These are phyloP conservation scores for Quercus ilex DNA, from an alignment of 306 rosid species.

Conservation along the genomic window DNA sequence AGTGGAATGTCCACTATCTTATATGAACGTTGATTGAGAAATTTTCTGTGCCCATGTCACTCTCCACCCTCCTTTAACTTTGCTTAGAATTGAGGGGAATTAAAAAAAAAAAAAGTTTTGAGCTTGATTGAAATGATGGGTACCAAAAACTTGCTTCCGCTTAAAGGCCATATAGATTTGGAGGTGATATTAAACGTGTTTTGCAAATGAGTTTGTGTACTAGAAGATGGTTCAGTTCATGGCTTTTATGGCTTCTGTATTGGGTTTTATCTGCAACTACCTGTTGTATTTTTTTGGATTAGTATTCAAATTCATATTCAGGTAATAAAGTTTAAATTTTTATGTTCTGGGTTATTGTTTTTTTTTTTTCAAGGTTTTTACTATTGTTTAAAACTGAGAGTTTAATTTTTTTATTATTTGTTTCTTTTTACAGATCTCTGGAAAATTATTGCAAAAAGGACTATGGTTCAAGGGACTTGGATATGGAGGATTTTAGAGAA, in stretches of 20 bases:
- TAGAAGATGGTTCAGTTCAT: slow-evolving; percentile 40
- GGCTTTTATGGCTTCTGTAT: slow-evolving; percentile 35
- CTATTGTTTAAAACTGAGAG: no score
- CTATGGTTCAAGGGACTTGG: neutral
- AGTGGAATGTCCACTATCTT: slow-evolving; percentile 36
- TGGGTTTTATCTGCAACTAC: slow-evolving; percentile 31
- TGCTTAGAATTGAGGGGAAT: slow-evolving; percentile 17
- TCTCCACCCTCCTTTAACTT: neutral
- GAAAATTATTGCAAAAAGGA: slow-evolving; percentile 21
- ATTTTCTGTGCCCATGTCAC: slow-evolving; percentile 4
- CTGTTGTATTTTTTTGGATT: slow-evolving; percentile 36
- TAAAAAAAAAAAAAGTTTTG: neutral
- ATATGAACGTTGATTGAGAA: slow-evolving; percentile 18
- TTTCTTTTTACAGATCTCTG: slow-evolving; percentile 33
- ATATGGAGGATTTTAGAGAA: slow-evolving; percentile 33
- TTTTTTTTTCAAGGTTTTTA: neutral
- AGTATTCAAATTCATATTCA: slow-evolving; percentile 30
- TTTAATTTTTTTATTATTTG: neutral
- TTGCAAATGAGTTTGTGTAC: slow-evolving; percentile 31
- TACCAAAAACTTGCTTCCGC: slow-evolving; percentile 21
- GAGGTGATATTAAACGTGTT: slow-evolving; percentile 5
- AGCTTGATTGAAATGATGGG: slow-evolving; percentile 36
- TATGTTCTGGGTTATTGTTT: neutral
- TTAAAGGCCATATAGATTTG: slow-evolving; percentile 38
- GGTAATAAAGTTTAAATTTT: slow-evolving; percentile 35